Conservation (phyloP, 2,329 filamentous ascomycete genomes). For the Aspergillus udagawae region DNA sequence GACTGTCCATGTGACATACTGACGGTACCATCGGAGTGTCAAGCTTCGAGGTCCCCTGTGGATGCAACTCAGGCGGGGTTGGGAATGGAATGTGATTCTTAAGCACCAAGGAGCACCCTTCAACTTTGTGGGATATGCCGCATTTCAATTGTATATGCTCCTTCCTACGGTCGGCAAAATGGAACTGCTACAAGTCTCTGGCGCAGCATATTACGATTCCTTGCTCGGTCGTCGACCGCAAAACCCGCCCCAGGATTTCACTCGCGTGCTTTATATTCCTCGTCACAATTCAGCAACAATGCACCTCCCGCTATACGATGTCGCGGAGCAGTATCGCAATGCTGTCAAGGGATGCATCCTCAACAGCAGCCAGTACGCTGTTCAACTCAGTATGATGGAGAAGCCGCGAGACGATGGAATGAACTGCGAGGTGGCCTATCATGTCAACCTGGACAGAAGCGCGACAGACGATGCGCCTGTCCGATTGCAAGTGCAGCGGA, state of each 20-base stretch:
- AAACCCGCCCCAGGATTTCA: not conserved
- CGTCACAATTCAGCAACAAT: conserved; percentile 3
- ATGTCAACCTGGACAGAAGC: not conserved
- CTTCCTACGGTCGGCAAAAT: not conserved
- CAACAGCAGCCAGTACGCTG: conserved; percentile 4
- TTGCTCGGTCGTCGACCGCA: not conserved
- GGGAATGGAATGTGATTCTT: not conserved
- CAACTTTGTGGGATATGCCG: not conserved
- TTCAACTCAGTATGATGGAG: conserved; percentile 1
- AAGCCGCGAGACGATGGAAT: conserved; percentile 4
- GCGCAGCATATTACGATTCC: not conserved
- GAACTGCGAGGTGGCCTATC: conserved; percentile 3
- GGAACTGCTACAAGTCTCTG: not conserved
- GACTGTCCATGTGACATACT: not conserved
- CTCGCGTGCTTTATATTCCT: conserved; percentile 5
- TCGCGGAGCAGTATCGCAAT: not conserved
- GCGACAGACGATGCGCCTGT: not conserved
- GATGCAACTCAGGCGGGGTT: not conserved
- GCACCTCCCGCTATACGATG: conserved; percentile 6
- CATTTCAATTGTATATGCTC: not conserved
- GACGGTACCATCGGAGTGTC: not conserved
- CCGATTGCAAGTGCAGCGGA: conserved; percentile 1
- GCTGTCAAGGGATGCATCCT: not conserved
- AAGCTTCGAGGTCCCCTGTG: not conserved
- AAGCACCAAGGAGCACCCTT: not conserved